Evolutionary conservation across 306 rosid genomes (phyloP).

Genomic region (Prunus kanzakura): DNA sequence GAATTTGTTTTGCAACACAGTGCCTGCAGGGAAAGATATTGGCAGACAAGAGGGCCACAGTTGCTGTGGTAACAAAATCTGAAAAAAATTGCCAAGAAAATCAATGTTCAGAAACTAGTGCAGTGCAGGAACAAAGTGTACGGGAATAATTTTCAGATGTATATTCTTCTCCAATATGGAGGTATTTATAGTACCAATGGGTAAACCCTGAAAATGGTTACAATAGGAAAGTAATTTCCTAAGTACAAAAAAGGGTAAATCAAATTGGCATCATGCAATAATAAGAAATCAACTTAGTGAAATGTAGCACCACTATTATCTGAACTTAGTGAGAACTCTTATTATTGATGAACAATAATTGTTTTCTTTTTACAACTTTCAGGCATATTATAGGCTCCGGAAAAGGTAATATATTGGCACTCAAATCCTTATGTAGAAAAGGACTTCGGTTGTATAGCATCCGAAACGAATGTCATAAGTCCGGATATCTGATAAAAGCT

Average conservation of each 20-base stretch:
- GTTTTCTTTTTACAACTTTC: background rate
- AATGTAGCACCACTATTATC: background rate
- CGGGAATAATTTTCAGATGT: no score
- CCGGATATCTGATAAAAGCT: background rate
- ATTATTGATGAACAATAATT: background rate
- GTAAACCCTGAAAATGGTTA: no score
- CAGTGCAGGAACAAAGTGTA: background rate
- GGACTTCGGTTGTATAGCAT: background rate
- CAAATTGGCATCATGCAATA: background rate
- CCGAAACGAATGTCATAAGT: background rate
- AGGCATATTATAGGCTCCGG: background rate
- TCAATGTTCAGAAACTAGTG: slow-evolving; percentile 11
- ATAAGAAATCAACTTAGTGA: background rate
- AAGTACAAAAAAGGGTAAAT: background rate
- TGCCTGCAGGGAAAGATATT: slow-evolving; percentile 15
- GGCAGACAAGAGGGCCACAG: slow-evolving; percentile 26
- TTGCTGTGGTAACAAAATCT: slow-evolving; percentile 32
- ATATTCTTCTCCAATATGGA: no score
- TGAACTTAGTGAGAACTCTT: background rate
- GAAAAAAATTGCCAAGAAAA: slow-evolving; percentile 2
- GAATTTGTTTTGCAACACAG: slow-evolving; percentile 18
- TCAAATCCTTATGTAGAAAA: background rate
- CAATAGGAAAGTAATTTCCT: no score
- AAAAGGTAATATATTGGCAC: background rate
- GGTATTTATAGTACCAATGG: no score